Base-by-base conservation (phyloP, 106 monocot genomes). In the Alisma plantagoaquatica region DNA sequence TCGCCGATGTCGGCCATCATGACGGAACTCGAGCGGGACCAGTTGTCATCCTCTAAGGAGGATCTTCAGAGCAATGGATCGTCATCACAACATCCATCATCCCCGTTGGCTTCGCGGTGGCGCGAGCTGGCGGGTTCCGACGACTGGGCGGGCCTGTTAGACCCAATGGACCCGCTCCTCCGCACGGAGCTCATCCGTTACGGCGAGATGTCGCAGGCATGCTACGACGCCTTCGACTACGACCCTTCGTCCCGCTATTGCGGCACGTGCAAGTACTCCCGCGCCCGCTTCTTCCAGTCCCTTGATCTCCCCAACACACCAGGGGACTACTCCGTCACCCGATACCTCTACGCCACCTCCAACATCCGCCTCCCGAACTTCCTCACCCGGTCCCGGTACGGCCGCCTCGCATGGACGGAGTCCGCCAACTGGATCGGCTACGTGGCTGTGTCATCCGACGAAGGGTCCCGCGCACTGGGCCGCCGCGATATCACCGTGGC, bases 341-440 rank as follows among this genome's bases (percentile, higher is more conserved):
- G 79, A 25, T 87, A 87, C 64, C 65, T 93, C 51, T 93, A 87
- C 70, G 92, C 87, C 43, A 87, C 87, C n/a, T 76, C 86, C 38
- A 72, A 74, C 69, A 27, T 87, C 56, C 47, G 54, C 50, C 30
- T 92, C 24, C 82, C 92, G 0, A 82, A 74, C 53, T 82, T 83
- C 71, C 69, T 82, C 66, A 55, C 54, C 20, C 29, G 6, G 2
- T 79, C 82, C 3, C 41, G 59, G 23, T 68, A 57, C 22, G 4
- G 61, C 27, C 10, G 54, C 46, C 27, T 32, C 10, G 27, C 45
- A 38, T 87, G 92, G 87, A 87, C 79, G 72, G 46, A 77, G 35
- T 11, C 58, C 31, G 87, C 87, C 14, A 93, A 87, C 69, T 93
- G 92, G 92, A 83, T 87, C 71, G 92, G 92, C 22, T 93, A 74